phyloP scores from a whole-genome alignment of 345 rosid genomes.

The Pelargonium nanum region DNA sequence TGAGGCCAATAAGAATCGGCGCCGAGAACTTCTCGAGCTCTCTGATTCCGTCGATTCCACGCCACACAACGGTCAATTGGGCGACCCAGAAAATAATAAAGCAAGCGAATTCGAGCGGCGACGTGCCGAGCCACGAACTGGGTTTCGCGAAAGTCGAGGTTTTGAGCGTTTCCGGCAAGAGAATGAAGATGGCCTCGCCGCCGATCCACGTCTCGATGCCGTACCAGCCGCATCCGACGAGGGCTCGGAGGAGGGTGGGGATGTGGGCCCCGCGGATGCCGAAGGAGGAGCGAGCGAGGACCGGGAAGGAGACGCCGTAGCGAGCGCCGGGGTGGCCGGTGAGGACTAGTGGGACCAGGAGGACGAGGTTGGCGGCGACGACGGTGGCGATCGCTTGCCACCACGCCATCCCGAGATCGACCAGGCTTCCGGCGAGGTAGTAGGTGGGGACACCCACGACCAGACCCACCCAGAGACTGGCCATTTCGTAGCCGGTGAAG shows the following conservation, averaged over 20 bases:
- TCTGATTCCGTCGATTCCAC: constrained; percentile 77
- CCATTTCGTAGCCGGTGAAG: constrained; percentile 68
- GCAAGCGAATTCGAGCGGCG: constrained; percentile 75
- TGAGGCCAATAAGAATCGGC: constrained; percentile 57
- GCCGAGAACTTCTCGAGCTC: constrained; percentile 76
- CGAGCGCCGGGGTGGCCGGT: constrained; percentile 77
- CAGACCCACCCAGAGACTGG: constrained; percentile 92
- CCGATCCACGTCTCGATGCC: constrained; percentile 99
- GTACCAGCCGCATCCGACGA: constrained; percentile 96
- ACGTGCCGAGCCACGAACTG: constrained; percentile 76
- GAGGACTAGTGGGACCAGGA: constrained; percentile 58
- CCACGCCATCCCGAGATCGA: constrained; percentile 96
- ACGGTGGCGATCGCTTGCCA: constrained; percentile 96
- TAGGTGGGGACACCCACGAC: constrained; percentile 91
- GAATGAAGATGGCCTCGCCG: constrained; percentile 83
- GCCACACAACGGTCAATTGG: constrained; percentile 59
- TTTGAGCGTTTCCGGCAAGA: constrained; percentile 49
- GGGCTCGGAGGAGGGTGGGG: constrained; percentile 72
- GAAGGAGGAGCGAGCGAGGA: constrained; percentile 71
- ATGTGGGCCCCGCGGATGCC: constrained; percentile 80
- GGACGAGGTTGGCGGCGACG: constrained; percentile 61
- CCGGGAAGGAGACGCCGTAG: constrained; percentile 85
- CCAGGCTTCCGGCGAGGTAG: constrained; percentile 82
- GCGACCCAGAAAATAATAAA: constrained; percentile 73
- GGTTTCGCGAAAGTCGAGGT: constrained; percentile 29